Evolutionary conservation across 1,284 basidiomycete species (phyloP).

Genomic region (Ustilago trichophora): DNA sequence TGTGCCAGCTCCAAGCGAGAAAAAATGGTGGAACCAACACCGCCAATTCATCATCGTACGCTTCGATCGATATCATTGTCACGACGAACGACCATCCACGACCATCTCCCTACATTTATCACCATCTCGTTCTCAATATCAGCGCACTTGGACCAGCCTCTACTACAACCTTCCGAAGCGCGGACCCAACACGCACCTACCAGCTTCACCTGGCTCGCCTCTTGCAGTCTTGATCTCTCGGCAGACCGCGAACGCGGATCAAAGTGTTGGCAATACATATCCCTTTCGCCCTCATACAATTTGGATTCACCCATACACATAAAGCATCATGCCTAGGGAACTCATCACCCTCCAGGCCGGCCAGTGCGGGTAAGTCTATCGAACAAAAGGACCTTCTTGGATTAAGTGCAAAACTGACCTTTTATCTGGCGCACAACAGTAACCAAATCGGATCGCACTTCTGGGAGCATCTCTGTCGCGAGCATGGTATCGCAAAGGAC

Average conservation of each 20-base stretch:
- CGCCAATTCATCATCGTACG: not conserved
- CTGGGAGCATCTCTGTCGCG: conserved; percentile 65
- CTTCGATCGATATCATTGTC: not conserved
- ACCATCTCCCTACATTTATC: not conserved
- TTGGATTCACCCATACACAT: too few relatives aligned
- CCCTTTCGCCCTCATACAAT: too few relatives aligned
- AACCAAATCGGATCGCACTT: conserved; percentile 66
- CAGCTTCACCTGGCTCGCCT: too few relatives aligned
- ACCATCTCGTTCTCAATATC: not conserved
- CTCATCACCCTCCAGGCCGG: conserved; percentile 65
- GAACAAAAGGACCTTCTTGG: too few relatives aligned
- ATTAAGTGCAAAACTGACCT: too few relatives aligned
- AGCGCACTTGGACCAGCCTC: not conserved
- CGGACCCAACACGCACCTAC: too few relatives aligned
- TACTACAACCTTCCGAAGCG: not conserved
- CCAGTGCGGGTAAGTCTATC: conserved; percentile 56
- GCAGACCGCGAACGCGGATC: too few relatives aligned
- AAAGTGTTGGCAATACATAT: too few relatives aligned
- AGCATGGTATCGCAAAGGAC: conserved; percentile 64
- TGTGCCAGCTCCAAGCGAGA: not conserved
- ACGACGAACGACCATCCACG: conserved; percentile 4
- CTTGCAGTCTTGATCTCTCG: too few relatives aligned
- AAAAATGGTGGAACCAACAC: conserved; percentile 33
- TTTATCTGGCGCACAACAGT: conserved; percentile 5
- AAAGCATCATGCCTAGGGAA: conserved; percentile 58